A percentile compares a stretch with the other conserved stretches of the same genome.
phyloP scores from a whole-genome alignment of 2,329 filamentous ascomycete genomes.

The Nectriaceae sp. region DNA sequence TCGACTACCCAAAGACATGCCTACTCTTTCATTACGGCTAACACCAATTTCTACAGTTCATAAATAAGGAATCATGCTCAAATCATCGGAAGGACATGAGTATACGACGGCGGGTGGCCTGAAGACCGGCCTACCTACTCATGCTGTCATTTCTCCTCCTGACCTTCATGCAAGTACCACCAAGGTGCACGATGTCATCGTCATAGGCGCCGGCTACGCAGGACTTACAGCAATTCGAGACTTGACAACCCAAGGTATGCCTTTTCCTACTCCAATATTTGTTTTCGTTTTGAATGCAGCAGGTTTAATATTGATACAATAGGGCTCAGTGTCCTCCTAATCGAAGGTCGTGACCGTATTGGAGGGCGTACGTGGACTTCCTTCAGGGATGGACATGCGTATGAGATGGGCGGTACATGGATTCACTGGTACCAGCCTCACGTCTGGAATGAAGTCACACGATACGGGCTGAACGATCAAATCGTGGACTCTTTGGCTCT shows the following conservation, averaged over 20 bases:
- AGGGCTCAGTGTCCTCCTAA: conserved; percentile 32
- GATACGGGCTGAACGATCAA: conserved; percentile 39
- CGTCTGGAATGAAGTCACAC: conserved; percentile 42
- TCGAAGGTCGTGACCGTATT: conserved; percentile 44
- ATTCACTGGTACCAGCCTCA: conserved; percentile 41
- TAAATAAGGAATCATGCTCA: too few species aligned
- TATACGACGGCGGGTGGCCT: too few species aligned
- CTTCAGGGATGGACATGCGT: conserved; percentile 36
- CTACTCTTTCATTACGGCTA: too few species aligned
- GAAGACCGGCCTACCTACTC: conserved; percentile 4
- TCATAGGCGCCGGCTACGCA: conserved; percentile 31
- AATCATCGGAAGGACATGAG: too few species aligned
- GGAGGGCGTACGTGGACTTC: conserved; percentile 43
- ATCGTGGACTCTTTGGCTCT: too few species aligned
- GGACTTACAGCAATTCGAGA: conserved; percentile 34
- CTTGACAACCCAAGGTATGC: conserved; percentile 23
- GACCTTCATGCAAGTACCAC: neutral
- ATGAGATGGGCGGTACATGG: conserved; percentile 47
- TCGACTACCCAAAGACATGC: too few species aligned
- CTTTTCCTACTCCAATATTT: too few species aligned
- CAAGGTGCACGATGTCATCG: conserved; percentile 14
- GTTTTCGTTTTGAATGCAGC: too few species aligned
- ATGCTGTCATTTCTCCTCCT: conserved; percentile 7
- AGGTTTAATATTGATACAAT: too few species aligned
- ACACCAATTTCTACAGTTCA: too few species aligned